Evolutionary conservation across 257 asterid species (phyloP), one percentile per base, ranked within the genome.

Genomic region (Linderniella brevidens): DNA sequence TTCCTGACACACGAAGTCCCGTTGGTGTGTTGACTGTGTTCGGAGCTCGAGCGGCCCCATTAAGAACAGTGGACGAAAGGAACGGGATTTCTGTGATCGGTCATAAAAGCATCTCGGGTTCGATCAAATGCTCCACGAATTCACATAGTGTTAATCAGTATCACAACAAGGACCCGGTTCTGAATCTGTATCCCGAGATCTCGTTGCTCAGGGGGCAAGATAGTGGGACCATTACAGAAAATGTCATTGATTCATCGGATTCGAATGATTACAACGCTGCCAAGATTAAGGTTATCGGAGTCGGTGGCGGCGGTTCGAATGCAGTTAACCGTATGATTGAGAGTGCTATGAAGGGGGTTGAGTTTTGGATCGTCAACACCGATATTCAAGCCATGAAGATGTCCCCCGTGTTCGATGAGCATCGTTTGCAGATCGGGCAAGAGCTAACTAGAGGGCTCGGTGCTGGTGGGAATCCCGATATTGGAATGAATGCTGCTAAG

Each of bases 261-360:
- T 52, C 58, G 42, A 79, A 63, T 60, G 73, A 67, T 68, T 73
- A 64, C 58, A 75, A 69, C 37, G 96, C 69, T 76, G 99, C 99
- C 50, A 85, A 71, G 72, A 90, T 90, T 61, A 90, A 85, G 71
- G 99, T 90, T 65, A 68, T 90, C 55, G 99, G 99, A 17, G 93
- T 90, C 44, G 99, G 99, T 61, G 99, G 99, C 10, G 99, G 99
- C 49, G 99, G 99, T 19, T 90, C 99, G 35, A 90, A 90, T 75
- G 99, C 99, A 1, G 99, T 90, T 32, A 90, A 90, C 67, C 99
- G 99, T 52, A 90, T 90, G 99, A 81, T 90, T 54, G 96, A 90
- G 60, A 81, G 99, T 67, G 70, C 76, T 16, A 77, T 85, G 96
- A 81, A 81, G 54, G 99, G 99, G 42, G 99, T 90, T 55, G 99